Evolutionary conservation across 1,284 basidiomycete genomes (phyloP).

Genomic region (Tetrapyrgos nigripes): DNA sequence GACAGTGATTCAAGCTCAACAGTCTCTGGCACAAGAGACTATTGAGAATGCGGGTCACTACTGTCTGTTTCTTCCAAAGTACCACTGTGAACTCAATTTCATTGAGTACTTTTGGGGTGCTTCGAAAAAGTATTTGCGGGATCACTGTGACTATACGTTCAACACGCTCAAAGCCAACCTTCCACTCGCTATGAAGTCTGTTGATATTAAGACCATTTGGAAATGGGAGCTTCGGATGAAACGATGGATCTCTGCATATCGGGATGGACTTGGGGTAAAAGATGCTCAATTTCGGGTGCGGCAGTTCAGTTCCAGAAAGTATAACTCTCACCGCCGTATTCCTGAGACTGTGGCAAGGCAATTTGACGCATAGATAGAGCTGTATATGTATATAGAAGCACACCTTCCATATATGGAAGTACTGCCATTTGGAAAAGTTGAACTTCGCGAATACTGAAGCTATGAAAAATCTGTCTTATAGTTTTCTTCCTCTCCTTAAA

Average conservation of each 20-base stretch:
- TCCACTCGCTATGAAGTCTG: slow-evolving; percentile 22
- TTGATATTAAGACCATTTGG: slow-evolving; percentile 26
- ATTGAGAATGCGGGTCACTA: slow-evolving; percentile 34
- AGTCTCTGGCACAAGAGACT: slow-evolving; percentile 34
- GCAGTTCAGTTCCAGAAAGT: slow-evolving; percentile 31
- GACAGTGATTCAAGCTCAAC: slow-evolving; percentile 31
- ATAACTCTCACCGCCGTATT: slow-evolving; percentile 32
- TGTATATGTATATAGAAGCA: too few species aligned
- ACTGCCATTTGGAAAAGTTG: too few species aligned
- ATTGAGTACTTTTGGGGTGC: slow-evolving; percentile 38
- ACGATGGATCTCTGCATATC: too few species aligned
- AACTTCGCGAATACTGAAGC: too few species aligned
- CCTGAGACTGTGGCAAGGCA: slow-evolving; percentile 27
- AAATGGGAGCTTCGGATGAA: too few species aligned
- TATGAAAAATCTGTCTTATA: too few species aligned
- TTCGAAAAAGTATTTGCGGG: slow-evolving; percentile 28
- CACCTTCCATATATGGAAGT: too few species aligned
- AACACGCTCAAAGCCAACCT: slow-evolving; percentile 24
- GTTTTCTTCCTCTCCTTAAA: too few species aligned
- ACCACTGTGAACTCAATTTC: slow-evolving; percentile 43
- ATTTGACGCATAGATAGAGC: slow-evolving; percentile 27
- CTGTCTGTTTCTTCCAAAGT: slow-evolving; percentile 38
- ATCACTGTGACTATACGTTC: slow-evolving; percentile 30
- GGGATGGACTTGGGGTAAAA: slow-evolving; percentile 20
- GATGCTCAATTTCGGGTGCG: slow-evolving; percentile 30